These are phyloP conservation scores for Podospora bellae-mahoneyi DNA, from an alignment of 495 filamentous ascomycete genomes.

Conservation along the genomic window DNA sequence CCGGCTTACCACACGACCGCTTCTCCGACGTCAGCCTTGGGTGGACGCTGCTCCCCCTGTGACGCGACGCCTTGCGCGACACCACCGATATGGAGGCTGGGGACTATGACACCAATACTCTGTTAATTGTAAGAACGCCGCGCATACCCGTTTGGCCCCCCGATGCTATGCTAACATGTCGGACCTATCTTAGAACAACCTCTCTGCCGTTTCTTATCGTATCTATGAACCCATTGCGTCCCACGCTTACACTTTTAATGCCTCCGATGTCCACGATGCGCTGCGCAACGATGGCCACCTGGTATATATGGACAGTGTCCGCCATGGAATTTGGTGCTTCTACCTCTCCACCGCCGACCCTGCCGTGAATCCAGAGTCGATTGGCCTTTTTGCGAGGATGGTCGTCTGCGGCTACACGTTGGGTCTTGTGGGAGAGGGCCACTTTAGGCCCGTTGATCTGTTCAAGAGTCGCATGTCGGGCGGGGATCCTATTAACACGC, in stretches of 20 bases:
- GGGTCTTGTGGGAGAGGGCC: conserved; percentile 41
- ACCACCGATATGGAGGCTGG: conserved; percentile 51
- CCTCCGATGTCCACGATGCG: conserved; percentile 43
- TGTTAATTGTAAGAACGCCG: conserved; percentile 43
- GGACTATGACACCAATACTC: conserved; percentile 52
- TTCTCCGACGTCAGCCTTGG: conserved; percentile 19
- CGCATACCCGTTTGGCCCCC: not conserved
- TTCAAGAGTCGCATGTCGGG: conserved; percentile 38
- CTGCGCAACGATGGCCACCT: conserved; percentile 50
- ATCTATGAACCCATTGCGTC: conserved; percentile 46
- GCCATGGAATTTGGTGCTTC: conserved; percentile 53
- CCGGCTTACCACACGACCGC: conserved; percentile 15
- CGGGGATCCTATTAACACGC: conserved; percentile 41
- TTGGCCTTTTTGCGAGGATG: conserved; percentile 33
- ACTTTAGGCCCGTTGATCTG: conserved; percentile 45
- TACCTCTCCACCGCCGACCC: conserved; percentile 37
- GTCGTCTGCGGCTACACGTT: conserved; percentile 42
- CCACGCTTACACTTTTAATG: conserved; percentile 38
- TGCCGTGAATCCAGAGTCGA: conserved; percentile 25
- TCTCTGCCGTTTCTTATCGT: conserved; percentile 44
- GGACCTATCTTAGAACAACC: conserved; percentile 40
- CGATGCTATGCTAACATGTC: conserved; percentile 18
- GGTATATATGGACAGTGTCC: conserved; percentile 46
- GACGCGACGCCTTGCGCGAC: conserved; percentile 20
- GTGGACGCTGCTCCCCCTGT: conserved; percentile 25